Conservation (phyloP, 352 stramenopile genomes). For the Phytopythium ostracodes region DNA sequence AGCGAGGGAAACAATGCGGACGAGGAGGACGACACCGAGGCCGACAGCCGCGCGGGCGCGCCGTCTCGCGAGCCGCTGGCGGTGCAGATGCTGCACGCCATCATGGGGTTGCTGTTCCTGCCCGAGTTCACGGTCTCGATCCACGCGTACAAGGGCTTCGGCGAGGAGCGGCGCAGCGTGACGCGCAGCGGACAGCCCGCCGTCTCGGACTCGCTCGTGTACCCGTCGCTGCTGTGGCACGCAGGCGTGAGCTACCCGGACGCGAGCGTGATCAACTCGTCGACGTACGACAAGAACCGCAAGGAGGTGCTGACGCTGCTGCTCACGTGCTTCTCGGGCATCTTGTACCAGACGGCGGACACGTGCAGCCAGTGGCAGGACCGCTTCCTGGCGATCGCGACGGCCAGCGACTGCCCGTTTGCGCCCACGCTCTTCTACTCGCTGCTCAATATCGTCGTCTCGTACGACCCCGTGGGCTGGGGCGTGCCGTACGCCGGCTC, state of each 20-base stretch:
- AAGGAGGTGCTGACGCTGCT: conserved; percentile 95
- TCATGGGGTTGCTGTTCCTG: conserved; percentile 84
- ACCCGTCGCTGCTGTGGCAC: conserved; percentile 77
- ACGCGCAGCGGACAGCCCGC: conserved; percentile 41
- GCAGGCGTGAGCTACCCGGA: conserved; percentile 78
- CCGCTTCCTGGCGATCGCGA: conserved; percentile 90
- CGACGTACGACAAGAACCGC: conserved; percentile 91
- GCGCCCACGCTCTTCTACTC: conserved; percentile 95
- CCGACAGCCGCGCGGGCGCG: conserved; percentile 14
- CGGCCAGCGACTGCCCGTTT: conserved; percentile 89
- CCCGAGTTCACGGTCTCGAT: conserved; percentile 86
- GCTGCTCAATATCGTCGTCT: conserved; percentile 93
- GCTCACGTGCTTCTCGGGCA: conserved; percentile 93
- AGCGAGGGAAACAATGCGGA: conserved; percentile 11
- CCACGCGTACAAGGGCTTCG: conserved; percentile 78
- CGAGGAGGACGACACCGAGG: conserved; percentile 34
- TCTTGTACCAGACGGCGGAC: conserved; percentile 92
- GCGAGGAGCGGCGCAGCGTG: conserved; percentile 66
- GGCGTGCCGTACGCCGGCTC: conserved; percentile 86
- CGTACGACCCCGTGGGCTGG: conserved; percentile 91
- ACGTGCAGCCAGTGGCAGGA: conserved; percentile 91
- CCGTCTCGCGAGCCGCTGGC: conserved; percentile 40
- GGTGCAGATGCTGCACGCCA: conserved; percentile 76
- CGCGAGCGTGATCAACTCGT: conserved; percentile 61
- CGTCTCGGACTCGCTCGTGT: conserved; percentile 43